Percentiles rank a stretch among this genome's conserved stretches.
Evolutionary conservation across 2,329 filamentous ascomycete genomes (phyloP).

Genomic region (Xylariales sp.): DNA sequence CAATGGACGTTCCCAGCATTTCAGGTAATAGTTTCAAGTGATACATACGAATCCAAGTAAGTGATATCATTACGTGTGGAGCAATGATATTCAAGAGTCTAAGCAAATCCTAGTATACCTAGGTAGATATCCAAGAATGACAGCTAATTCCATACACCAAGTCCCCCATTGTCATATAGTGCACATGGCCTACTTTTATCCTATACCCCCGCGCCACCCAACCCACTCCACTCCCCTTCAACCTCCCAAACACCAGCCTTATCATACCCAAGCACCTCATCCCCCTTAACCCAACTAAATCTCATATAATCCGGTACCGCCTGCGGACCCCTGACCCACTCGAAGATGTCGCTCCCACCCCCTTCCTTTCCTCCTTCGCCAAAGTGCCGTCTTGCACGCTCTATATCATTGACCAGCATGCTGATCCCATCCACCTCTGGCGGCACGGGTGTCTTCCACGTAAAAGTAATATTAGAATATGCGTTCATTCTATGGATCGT

Average conservation of each 20-base stretch:
- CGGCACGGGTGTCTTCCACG: conserved; percentile 7
- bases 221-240: conserved; percentile 13
- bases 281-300: conserved; percentile 13
- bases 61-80: too few relatives aligned
- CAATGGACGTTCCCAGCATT: too few relatives aligned
- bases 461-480: conserved; percentile 10
- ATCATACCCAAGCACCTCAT: conserved; percentile 10
- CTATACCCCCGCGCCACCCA: too few relatives aligned
- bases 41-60: too few relatives aligned
- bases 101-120: too few relatives aligned
- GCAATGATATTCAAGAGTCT: too few relatives aligned
- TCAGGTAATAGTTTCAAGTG: too few relatives aligned
- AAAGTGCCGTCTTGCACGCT: conserved; percentile 5
- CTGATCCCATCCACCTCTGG: conserved; percentile 8
- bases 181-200: too few relatives aligned
- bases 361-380: background rate
- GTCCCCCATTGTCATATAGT: too few relatives aligned
- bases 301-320: conserved; percentile 15
- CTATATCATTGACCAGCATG: conserved; percentile 12
- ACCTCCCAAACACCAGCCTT: conserved; percentile 13
- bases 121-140: too few relatives aligned
- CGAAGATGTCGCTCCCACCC: conserved; percentile 8
- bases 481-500: conserved; percentile 7
- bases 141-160: too few relatives aligned
- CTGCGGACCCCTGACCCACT: conserved; percentile 14